Percentiles rank a stretch among this genome's conserved stretches.
These are phyloP conservation scores for Leccinum pellstonianum DNA, from an alignment of 768 basidiomycete genomes.

Conservation along the genomic window DNA sequence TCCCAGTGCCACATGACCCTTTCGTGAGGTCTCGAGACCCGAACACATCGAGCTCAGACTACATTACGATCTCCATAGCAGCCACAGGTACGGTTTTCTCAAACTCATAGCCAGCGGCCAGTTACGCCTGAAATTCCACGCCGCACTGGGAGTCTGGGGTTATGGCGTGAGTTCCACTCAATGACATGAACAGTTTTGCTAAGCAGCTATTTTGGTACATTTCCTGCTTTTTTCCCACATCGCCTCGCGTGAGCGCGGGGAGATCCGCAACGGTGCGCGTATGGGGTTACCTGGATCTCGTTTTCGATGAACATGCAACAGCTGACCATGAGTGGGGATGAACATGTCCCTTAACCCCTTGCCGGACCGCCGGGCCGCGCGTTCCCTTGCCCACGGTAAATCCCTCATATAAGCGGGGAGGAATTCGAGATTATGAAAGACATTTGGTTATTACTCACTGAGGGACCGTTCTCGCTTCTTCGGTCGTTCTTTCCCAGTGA, in stretches of 20 bases:
- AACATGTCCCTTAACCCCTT: neutral
- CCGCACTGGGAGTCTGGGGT: neutral
- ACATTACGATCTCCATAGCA: neutral
- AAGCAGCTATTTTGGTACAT: neutral
- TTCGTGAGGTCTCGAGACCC: neutral
- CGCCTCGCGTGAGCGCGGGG: neutral
- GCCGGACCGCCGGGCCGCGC: conserved; percentile 5
- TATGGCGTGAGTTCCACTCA: neutral
- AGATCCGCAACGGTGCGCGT: neutral
- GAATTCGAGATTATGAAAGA: neutral
- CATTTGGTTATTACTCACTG: neutral
- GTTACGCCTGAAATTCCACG: neutral
- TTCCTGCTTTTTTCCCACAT: neutral
- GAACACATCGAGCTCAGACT: neutral
- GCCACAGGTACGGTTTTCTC: neutral
- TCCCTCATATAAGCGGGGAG: conserved; percentile 2
- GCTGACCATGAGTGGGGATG: neutral
- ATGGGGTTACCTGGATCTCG: neutral
- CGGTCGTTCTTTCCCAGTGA: neutral
- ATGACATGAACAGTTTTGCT: neutral
- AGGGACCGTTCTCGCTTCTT: neutral
- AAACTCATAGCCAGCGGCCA: neutral
- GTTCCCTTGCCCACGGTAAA: neutral
- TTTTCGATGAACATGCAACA: neutral
- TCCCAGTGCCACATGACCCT: neutral